Evolutionary conservation across 176 grass and related monocot species (phyloP), one percentile per base, ranked within the genome.

Genomic region (Paspalum vaginatum): DNA sequence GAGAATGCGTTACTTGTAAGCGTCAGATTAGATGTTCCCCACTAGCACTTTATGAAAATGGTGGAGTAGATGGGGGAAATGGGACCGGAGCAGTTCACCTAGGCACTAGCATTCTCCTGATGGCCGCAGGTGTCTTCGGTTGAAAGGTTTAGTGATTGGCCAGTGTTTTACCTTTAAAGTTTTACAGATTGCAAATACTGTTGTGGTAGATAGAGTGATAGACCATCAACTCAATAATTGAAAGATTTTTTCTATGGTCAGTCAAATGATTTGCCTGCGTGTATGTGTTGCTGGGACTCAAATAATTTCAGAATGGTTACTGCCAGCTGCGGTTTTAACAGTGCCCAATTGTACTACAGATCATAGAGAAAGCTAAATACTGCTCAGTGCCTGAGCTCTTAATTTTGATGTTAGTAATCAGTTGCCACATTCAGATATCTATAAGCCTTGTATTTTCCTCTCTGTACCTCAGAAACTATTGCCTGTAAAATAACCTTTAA

Each of bases 101-200:
- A 66, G 20, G 8, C 1, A 26, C 45, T 54, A 18, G 47, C 12
- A 25, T 77, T 84, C 65, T 4, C 42, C 9, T 42, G 10, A 84
- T 78, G 40, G 9, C 11, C 15, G 6, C 57, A 8, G 2, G 1
- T 52, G 1, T 53, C 70, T 38, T 81, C 6, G 47, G 81, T 16
- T 45, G 26, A 56, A 11, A 49, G 8, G 12, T 42, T 64, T 27
- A 27, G 16, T 15, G 20, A 11, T 65, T 64, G 20, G 46, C 54
- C 11, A 1, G 52, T 53, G 14, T 83, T 18, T 55, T 27, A 9
- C 56, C 7, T 65, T 46, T 47, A 4, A 7, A 43, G 11, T 47
- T 75, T 83, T 46, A 13, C 60, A 77, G 17, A 78, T 50, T 65
- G 45, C 81, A 75, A 10, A 18, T 50, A 25, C 1, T 65, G 8